Conservation (phyloP, 805 yeast species). For the Lachancea fermentati region DNA sequence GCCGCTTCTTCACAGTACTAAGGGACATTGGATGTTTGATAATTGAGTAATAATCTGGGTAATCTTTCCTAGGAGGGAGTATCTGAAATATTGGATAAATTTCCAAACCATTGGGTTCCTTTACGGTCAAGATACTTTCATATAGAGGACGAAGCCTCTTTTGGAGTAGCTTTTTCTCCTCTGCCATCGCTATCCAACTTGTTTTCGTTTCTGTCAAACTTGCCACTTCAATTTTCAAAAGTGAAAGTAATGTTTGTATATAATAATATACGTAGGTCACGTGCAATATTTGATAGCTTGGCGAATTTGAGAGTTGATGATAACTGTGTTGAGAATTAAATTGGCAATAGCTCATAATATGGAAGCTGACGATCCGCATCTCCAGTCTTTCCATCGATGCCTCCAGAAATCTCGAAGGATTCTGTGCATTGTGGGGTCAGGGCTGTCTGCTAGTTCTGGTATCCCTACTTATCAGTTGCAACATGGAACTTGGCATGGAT, state of each 20-base stretch:
- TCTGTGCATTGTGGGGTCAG: constrained; percentile 75
- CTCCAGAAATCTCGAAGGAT: constrained; percentile 42
- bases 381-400: constrained; percentile 44
- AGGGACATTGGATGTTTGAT: constrained; percentile 80
- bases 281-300: too few species aligned
- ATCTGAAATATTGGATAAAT: constrained; percentile 29
- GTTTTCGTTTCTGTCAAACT: not conserved
- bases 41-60: constrained; percentile 72
- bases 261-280: too few species aligned
- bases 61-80: constrained; percentile 62
- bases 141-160: constrained; percentile 7
- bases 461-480: constrained; percentile 67
- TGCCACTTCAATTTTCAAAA: not conserved
- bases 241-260: too few species aligned
- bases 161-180: constrained; percentile 6
- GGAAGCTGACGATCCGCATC: constrained; percentile 11
- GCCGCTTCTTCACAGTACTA: constrained; percentile 57
- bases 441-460: constrained; percentile 74
- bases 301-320: too few species aligned
- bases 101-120: constrained; percentile 26
- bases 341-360: not conserved
- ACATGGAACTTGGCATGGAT: constrained; percentile 72
- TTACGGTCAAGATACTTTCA: constrained; percentile 21
- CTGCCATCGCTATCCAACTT: constrained; percentile 2
- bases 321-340: too few species aligned